Base-by-base conservation (phyloP, 2,329 filamentous ascomycete genomes). In the Colletotrichum spaethianum region DNA sequence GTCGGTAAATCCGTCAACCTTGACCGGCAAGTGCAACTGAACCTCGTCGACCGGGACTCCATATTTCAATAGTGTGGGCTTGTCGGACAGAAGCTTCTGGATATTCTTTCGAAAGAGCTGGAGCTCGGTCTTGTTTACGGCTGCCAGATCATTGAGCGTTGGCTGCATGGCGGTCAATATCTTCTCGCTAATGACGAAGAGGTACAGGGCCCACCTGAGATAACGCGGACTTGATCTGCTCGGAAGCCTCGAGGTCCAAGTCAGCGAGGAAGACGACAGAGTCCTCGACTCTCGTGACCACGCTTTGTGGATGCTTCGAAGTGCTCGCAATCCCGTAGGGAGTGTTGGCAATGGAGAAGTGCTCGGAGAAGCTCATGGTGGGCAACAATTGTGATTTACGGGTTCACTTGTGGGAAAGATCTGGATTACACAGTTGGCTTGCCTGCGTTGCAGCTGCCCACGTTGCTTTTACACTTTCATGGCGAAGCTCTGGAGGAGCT, bases 1-100 rank as follows among this genome's bases (percentile, higher is more conserved):
- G 77, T 91, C 90, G 31, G 69, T 72, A 75, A 90, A 92, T 44
- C 88, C 89, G 5, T 83, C 83, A 23, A 90, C 85, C 3, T 81
- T 78, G 46, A 92, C 79, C 0, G 90, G 91, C 0, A 92, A 76
- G 75, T 91, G 86, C 74, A 90, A 79, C 79, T 23, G 74, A 0
- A 74, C 75, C 18, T 53, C 44, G 0, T 70, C 71, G 1, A 81
- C 50, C 28, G 69, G 44, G 9, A 69, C 36, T n/a, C 69, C 65
- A 36, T 63, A 20, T 28, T 63, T 63, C 1, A 23, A 56, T 31
- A 72, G 36, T 5, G 40, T 31, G 12, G 52, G 20, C 33, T 60
- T 31, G 18, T 72, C 59, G 36, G 59, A 69, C 18, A 83, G 75
- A 72, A 81, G 52, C 40, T 75, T 38, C 75, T 83, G 84, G 26